Evolutionary conservation across 257 asterid species (phyloP).

Genomic region (Nicotiana benthamiana): DNA sequence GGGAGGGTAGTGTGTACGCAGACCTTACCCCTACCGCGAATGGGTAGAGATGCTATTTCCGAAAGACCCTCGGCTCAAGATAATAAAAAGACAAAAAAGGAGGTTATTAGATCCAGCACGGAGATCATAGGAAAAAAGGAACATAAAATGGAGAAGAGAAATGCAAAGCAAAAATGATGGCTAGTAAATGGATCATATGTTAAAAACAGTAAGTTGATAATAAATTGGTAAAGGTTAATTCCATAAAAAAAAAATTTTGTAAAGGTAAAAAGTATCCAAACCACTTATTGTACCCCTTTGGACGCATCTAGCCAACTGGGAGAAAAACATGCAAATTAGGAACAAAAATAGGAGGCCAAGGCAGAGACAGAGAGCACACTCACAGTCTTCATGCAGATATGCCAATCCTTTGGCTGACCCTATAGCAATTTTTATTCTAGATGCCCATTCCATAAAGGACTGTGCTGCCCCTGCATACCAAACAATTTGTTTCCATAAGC

Average conservation of each 20-base stretch:
- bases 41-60: too few species aligned
- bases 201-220: background rate
- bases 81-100: too few species aligned
- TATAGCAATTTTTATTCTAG: conserved; percentile 45
- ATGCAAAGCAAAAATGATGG: too few species aligned
- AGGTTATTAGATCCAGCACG: too few species aligned
- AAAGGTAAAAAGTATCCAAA: background rate
- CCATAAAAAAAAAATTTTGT: too few species aligned
- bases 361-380: background rate
- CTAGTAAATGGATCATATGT: too few species aligned
- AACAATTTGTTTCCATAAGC: background rate
- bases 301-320: background rate
- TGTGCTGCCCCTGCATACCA: conserved; percentile 26
- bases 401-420: conserved; percentile 61
- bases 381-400: conserved; percentile 67
- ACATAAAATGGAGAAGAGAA: too few species aligned
- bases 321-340: background rate
- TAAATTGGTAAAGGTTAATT: background rate
- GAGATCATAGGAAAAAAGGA: too few species aligned
- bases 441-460: conserved; percentile 35
- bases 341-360: background rate
- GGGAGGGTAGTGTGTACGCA: too few species aligned
- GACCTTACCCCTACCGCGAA: too few species aligned
- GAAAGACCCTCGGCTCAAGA: too few species aligned
- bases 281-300: background rate